Evolutionary conservation across 2,329 filamentous ascomycete species (phyloP).

Genomic region (Acrodontium crateriforme): DNA sequence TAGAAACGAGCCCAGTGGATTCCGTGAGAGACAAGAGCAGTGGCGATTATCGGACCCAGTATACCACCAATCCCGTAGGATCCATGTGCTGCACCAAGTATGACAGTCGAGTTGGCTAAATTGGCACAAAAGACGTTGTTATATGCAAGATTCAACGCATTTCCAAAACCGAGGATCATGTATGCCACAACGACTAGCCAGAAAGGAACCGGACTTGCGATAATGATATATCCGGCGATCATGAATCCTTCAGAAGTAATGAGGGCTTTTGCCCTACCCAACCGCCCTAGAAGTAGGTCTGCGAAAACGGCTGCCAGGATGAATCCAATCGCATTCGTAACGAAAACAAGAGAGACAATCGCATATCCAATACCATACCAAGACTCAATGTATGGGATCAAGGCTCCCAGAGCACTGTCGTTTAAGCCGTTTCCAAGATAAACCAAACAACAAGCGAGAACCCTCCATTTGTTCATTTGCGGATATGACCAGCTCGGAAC

Average conservation of each 20-base stretch:
- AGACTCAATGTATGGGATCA: conserved; percentile 69
- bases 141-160: conserved; percentile 38
- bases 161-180: conserved; percentile 47
- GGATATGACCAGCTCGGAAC: conserved; percentile 45
- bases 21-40: conserved; percentile 50
- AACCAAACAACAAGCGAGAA: conserved; percentile 50
- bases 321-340: conserved; percentile 57
- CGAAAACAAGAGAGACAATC: conserved; percentile 68
- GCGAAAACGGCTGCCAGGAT: conserved; percentile 56
- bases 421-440: conserved; percentile 58
- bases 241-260: conserved; percentile 45
- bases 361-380: conserved; percentile 66
- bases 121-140: conserved; percentile 45
- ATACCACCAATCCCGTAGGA: conserved; percentile 40
- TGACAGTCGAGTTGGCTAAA: conserved; percentile 36
- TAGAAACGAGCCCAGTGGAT: conserved; percentile 61
- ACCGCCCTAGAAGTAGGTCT: conserved; percentile 45
- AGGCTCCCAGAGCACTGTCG: conserved; percentile 55
- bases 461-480: conserved; percentile 55
- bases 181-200: conserved; percentile 44
- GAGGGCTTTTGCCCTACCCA: conserved; percentile 53
- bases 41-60: conserved; percentile 59
- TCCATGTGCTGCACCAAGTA: conserved; percentile 51
- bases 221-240: conserved; percentile 47
- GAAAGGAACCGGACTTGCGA: conserved; percentile 58